Conservation (phyloP, 2,329 filamentous ascomycete species). For the Lachnellula cervina region DNA sequence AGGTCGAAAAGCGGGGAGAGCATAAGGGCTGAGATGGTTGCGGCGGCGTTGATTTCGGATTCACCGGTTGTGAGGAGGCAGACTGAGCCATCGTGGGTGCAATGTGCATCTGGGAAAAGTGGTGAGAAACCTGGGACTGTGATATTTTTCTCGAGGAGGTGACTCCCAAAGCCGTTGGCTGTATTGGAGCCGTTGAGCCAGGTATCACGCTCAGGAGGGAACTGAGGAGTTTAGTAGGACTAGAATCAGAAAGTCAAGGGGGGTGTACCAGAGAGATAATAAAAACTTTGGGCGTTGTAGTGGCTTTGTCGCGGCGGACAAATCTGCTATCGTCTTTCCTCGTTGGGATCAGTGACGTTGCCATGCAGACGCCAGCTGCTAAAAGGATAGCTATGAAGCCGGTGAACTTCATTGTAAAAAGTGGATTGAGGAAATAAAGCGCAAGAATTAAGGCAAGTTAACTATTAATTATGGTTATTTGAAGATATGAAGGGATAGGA, state of each 20-base stretch:
- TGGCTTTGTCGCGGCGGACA: background rate
- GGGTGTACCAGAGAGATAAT: slow-evolving; percentile 55
- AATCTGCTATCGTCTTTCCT: background rate
- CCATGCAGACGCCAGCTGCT: background rate
- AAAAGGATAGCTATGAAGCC: background rate
- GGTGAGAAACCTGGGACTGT: slow-evolving; percentile 57
- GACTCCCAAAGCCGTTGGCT: slow-evolving; percentile 41
- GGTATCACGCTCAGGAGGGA: slow-evolving; percentile 53
- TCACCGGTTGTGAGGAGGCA: slow-evolving; percentile 57
- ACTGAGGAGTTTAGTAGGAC: slow-evolving; percentile 39
- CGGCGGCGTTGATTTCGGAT: slow-evolving; percentile 69
- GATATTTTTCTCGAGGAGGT: slow-evolving; percentile 48
- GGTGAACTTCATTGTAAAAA: background rate
- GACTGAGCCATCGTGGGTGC: slow-evolving; percentile 51
- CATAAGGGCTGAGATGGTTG: slow-evolving; percentile 58
- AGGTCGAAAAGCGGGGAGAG: slow-evolving; percentile 61
- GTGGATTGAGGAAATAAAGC: background rate
- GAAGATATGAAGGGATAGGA: background rate
- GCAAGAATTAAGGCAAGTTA: too few relatives aligned
- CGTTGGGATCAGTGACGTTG: background rate
- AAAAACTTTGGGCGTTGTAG: slow-evolving; percentile 49
- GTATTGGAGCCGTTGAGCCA: slow-evolving; percentile 53
- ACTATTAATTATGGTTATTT: background rate
- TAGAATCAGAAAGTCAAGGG: background rate
- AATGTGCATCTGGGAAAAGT: slow-evolving; percentile 55